Evolutionary conservation across 2,329 filamentous ascomycete genomes (phyloP), one percentile per base, ranked within the genome.

Genomic region (Keithomyces neogunnii): DNA sequence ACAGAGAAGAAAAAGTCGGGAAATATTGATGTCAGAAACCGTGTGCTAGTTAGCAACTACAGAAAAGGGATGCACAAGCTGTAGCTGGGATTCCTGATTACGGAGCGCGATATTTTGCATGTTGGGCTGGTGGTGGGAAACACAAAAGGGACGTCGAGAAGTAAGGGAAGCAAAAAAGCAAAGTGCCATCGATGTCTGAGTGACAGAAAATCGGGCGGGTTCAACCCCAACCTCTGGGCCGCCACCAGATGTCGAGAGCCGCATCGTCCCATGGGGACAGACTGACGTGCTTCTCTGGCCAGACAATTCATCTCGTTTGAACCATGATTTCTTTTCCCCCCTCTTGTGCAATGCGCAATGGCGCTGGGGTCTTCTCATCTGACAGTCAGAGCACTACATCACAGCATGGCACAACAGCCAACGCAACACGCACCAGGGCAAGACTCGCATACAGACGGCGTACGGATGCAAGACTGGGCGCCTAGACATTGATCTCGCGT

Each of bases 201-300:
- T 26, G 35, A 26, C 3, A 28, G n/a, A 42, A 42, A 42, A 28
- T 5, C 5, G n/a, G 28, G 39, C 5, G 39, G 19, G 19, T 28
- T 8, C n/a, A 42, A 13, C n/a, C 39, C 39, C 39, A 19, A 42
- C 39, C 10, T 42, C 19, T 7, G 5, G n/a, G 33, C 33, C 39
- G 11, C n/a, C 39, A 42, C 39, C 19, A 42, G 6, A 26, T 42
- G 39, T n/a, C 33, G 11, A 46, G 49, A 50, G 49, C 49, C 49
- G 43, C 49, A 50, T 50, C 26, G 33, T 40, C 40, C 10, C 48
- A 39, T 39, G 48, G n/a, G 39, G 39, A 31, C 47, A 38, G 11
- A 5, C 36, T 38, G 36, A 38, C 36, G 19, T 38, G 36, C 11
- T 36, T 28, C 29, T n/a, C 38, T 32, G 26, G 19, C n/a, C 28